Evolutionary conservation across 1,139 yeast species (phyloP).

Genomic region (Suzukiozyma palmioleophila): DNA sequence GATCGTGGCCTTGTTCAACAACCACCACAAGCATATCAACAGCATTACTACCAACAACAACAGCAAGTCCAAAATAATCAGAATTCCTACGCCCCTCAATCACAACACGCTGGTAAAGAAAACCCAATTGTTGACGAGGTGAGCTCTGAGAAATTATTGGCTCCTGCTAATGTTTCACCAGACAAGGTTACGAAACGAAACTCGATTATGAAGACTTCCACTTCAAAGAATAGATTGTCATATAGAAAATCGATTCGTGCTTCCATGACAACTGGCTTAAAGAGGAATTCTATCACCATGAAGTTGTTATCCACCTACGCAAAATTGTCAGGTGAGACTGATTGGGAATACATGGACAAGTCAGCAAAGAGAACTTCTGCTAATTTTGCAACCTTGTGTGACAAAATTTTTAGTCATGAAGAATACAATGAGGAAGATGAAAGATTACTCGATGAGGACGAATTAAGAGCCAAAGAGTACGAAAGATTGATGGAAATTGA

Average conservation of each 20-base stretch:
- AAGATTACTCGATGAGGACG: conserved; percentile 46
- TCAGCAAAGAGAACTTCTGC: conserved; percentile 75
- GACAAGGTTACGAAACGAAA: conserved; percentile 20
- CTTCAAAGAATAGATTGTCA: conserved; percentile 31
- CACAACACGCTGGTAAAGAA: conserved; percentile 9
- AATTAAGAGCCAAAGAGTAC: conserved; percentile 44
- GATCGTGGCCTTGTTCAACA: neutral
- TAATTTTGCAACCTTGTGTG: conserved; percentile 73
- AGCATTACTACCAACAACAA: conserved; percentile 8
- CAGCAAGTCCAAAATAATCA: conserved; percentile 4
- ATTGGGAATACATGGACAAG: conserved; percentile 68
- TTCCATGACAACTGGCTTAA: conserved; percentile 43
- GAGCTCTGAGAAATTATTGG: conserved; percentile 19
- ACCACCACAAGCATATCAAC: neutral
- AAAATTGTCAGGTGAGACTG: conserved; percentile 60
- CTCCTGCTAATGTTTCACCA: conserved; percentile 28
- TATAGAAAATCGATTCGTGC: conserved; percentile 38
- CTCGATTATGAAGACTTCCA: conserved; percentile 26
- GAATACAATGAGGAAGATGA: conserved; percentile 56
- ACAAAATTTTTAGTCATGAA: conserved; percentile 62
- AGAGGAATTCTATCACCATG: conserved; percentile 68
- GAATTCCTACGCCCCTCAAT: conserved; percentile 4
- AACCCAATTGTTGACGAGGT: conserved; percentile 23
- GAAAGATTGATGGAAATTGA: conserved; percentile 48
- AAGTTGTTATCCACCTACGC: conserved; percentile 69